These are phyloP conservation scores for Murraya paniculata DNA, from an alignment of 345 rosid species.

Conservation along the genomic window DNA sequence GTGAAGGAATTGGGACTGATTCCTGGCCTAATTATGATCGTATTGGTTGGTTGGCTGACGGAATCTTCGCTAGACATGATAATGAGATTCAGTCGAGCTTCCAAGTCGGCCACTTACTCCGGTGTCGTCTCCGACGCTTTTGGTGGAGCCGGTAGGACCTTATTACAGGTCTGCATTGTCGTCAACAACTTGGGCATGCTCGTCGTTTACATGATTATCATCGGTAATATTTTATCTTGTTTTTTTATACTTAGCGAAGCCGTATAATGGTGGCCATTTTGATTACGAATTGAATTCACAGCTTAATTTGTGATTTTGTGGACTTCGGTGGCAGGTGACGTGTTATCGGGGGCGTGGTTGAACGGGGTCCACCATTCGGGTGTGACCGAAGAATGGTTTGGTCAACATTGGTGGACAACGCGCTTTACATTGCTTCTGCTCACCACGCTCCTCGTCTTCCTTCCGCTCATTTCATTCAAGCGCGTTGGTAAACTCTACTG, in stretches of 20 bases:
- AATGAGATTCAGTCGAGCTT: constrained; percentile 48
- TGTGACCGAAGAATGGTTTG: constrained; percentile 55
- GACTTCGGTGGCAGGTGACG: constrained; percentile 50
- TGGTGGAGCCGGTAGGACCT: constrained; percentile 40
- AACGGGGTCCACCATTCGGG: constrained; percentile 50
- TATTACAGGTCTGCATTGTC: constrained; percentile 57
- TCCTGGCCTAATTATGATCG: constrained; percentile 46
- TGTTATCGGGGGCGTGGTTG: constrained; percentile 52
- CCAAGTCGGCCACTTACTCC: constrained; percentile 52
- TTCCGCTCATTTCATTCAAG: constrained; percentile 59
- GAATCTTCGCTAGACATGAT: constrained; percentile 49
- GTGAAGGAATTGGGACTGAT: constrained; percentile 54
- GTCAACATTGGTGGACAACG: constrained; percentile 56
- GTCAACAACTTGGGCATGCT: constrained; percentile 68
- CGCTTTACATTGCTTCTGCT: constrained; percentile 45
- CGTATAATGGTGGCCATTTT: not conserved
- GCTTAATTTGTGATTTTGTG: not conserved
- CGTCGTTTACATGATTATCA: constrained; percentile 61
- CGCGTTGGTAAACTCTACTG: constrained; percentile 43
- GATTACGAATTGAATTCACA: not conserved
- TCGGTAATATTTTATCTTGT: constrained; percentile 27
- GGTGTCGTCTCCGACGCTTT: constrained; percentile 52
- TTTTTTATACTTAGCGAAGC: not conserved
- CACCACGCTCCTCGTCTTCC: constrained; percentile 48
- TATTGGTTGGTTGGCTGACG: constrained; percentile 43